phyloP scores from a whole-genome alignment of 345 rosid species.

The Anacardium occidentale region DNA sequence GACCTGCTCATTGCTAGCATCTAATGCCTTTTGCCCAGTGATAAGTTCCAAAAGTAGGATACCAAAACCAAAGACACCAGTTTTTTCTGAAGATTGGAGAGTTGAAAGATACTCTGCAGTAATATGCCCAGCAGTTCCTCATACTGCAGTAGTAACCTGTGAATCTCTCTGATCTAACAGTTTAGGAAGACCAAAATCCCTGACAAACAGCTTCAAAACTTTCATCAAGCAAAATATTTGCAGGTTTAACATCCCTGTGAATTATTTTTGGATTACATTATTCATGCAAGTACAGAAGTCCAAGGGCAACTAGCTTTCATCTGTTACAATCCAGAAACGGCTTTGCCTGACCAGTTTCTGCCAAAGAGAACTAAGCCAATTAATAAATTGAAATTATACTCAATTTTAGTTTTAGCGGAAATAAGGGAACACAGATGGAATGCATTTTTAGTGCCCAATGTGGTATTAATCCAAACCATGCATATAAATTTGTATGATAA shows the following conservation, averaged over 20 bases:
- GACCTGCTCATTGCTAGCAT: conserved; percentile 77
- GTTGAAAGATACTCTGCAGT: conserved; percentile 97
- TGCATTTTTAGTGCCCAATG: not conserved
- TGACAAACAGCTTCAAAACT: conserved; percentile 92
- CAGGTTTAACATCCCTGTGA: conserved; percentile 96
- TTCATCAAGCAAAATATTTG: conserved; percentile 85
- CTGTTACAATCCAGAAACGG: conserved; percentile 83
- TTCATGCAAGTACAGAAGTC: conserved; percentile 91
- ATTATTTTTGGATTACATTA: conserved; percentile 92
- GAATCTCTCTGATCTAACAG: conserved; percentile 80
- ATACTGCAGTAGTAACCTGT: conserved; percentile 89
- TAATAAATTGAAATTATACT: not conserved
- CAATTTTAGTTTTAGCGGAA: not conserved
- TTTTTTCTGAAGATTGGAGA: conserved; percentile 92
- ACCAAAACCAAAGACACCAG: conserved; percentile 94
- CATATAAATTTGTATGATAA: not conserved
- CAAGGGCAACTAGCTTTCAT: conserved; percentile 64
- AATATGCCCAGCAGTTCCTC: conserved; percentile 94
- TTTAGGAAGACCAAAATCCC: conserved; percentile 94
- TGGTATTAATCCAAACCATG: not conserved
- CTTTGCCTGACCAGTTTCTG: conserved; percentile 56
- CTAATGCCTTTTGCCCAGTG: conserved; percentile 87
- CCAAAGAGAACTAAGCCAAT: conserved; percentile 3
- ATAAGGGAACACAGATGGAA: not conserved
- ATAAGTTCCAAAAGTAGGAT: conserved; percentile 86